These are phyloP conservation scores for Gossypium bickii DNA, from an alignment of 345 rosid genomes.

Conservation along the genomic window DNA sequence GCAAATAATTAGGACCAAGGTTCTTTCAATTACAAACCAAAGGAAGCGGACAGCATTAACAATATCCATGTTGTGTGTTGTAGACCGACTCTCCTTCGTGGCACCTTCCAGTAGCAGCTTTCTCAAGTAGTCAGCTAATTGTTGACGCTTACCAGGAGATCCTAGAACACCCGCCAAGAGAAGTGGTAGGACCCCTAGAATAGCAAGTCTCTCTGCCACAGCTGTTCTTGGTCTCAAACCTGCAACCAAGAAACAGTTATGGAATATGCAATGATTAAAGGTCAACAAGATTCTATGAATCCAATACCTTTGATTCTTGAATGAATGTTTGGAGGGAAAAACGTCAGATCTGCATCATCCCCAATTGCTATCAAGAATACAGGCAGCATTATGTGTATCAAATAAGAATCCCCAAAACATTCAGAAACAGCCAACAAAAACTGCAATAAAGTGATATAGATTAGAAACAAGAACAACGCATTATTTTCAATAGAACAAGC, in stretches of 20 bases:
- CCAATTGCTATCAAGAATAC: constrained; percentile 81
- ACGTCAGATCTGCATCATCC: constrained; percentile 66
- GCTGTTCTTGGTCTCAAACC: constrained; percentile 85
- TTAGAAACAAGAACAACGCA: constrained; percentile 23
- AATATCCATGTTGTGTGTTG: constrained; percentile 46
- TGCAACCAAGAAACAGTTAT: constrained; percentile 35
- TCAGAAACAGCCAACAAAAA: constrained; percentile 72
- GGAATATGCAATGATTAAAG: constrained; percentile 13
- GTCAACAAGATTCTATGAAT: constrained; percentile 1
- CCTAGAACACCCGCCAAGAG: constrained; percentile 94
- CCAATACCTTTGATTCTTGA: constrained; percentile 66
- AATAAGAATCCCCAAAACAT: constrained; percentile 67
- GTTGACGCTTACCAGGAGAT: constrained; percentile 64
- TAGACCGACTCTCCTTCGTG: constrained; percentile 49
- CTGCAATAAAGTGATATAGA: constrained; percentile 40
- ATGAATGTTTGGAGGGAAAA: constrained; percentile 51
- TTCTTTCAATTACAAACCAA: constrained; percentile 47
- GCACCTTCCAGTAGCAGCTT: constrained; percentile 59
- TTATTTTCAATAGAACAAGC: constrained; percentile 6
- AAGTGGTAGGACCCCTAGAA: constrained; percentile 76
- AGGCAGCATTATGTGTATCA: constrained; percentile 81
- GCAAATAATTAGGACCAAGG: constrained; percentile 10
- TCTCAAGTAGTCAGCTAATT: constrained; percentile 67
- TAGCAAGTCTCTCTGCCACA: constrained; percentile 70
- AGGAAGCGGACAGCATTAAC: constrained; percentile 87